These are phyloP conservation scores for Mrakia blollopis DNA, from an alignment of 768 basidiomycete genomes.

Conservation along the genomic window DNA sequence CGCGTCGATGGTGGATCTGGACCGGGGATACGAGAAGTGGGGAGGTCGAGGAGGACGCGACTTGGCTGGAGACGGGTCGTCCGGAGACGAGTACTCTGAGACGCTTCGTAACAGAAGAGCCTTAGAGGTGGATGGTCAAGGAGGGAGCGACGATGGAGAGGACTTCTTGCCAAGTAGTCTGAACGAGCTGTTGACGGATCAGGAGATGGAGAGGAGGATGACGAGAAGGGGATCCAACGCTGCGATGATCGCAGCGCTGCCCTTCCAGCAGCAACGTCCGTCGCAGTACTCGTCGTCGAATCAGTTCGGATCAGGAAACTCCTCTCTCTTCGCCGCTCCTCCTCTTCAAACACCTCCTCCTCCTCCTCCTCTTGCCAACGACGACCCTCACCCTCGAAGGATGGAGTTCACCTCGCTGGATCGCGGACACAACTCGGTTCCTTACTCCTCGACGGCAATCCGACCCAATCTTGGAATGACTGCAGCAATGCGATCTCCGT, in stretches of 20 bases:
- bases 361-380: conserved; percentile 7
- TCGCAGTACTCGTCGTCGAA: background rate
- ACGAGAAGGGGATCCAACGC: conserved; percentile 41
- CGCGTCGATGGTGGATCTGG: background rate
- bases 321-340: background rate
- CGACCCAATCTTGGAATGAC: conserved; percentile 59
- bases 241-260: conserved; percentile 18
- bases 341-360: background rate
- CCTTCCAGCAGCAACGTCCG: background rate
- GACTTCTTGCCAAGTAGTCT: conserved; percentile 85
- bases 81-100: background rate
- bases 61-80: background rate
- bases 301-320: background rate
- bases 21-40: background rate
- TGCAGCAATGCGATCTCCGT: conserved; percentile 72
- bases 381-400: conserved; percentile 1
- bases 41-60: conserved; percentile 3
- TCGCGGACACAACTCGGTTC: conserved; percentile 11
- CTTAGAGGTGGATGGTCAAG: background rate
- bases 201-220: conserved; percentile 76
- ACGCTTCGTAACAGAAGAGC: background rate
- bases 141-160: conserved; percentile 39
- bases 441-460: conserved; percentile 66
- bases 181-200: conserved; percentile 81
- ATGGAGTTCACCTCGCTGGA: background rate